phyloP scores from a whole-genome alignment of 352 stramenopile genomes.

The Pilasporangium apinafurcum region DNA sequence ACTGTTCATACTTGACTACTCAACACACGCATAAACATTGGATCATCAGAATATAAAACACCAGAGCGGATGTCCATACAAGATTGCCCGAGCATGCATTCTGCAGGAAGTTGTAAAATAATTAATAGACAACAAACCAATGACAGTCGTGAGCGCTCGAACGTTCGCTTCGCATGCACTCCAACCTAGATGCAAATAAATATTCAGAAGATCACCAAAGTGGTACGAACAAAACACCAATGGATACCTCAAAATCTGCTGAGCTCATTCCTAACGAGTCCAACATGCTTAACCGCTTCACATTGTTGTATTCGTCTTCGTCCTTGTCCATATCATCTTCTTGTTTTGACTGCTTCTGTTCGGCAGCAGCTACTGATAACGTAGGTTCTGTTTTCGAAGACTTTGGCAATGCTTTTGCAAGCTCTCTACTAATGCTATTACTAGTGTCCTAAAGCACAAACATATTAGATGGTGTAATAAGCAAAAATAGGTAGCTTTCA shows the following conservation, averaged over 20 bases:
- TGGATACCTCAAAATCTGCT: constrained; percentile 68
- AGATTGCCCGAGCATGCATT: too few species aligned
- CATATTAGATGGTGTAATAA: neutral
- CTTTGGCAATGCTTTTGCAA: neutral
- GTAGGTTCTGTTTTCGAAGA: neutral
- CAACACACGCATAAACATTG: too few species aligned
- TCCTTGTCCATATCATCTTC: constrained; percentile 3
- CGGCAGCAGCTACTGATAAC: neutral
- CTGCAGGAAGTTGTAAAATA: too few species aligned
- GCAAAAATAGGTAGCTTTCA: neutral
- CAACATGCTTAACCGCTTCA: constrained; percentile 33
- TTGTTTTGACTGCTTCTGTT: constrained; percentile 3
- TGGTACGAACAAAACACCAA: neutral
- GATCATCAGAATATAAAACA: neutral
- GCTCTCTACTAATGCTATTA: constrained; percentile 2
- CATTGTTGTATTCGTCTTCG: constrained; percentile 7
- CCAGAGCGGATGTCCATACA: too few species aligned
- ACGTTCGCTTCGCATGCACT: constrained; percentile 28
- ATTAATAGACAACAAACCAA: constrained; percentile 17
- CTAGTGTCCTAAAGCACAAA: neutral
- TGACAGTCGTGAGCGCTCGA: constrained; percentile 38
- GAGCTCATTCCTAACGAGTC: constrained; percentile 75
- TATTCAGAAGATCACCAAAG: neutral
- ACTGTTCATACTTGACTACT: constrained; percentile 63
- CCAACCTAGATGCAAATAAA: constrained; percentile 25